Evolutionary conservation across 2,329 filamentous ascomycete species (phyloP).

Genomic region (Fusarium armeniacum): DNA sequence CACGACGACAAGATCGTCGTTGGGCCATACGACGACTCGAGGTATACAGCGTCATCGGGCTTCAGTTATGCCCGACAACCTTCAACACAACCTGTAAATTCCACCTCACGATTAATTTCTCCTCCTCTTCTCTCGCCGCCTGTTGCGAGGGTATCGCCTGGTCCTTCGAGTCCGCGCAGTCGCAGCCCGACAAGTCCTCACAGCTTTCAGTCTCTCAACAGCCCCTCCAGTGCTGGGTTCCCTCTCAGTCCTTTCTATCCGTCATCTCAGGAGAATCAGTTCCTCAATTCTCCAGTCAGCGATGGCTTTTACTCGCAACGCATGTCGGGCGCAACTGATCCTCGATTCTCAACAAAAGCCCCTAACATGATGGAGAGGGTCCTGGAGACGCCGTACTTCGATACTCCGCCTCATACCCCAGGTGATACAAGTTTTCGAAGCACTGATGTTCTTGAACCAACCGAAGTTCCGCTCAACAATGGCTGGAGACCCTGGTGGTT

Average conservation of each 20-base stretch:
- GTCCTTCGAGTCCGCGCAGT: constrained; percentile 36
- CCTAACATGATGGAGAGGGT: constrained; percentile 39
- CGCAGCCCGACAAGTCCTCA: constrained; percentile 28
- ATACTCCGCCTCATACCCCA: constrained; percentile 41
- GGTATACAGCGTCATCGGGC: constrained; percentile 36
- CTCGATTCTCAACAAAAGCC: constrained; percentile 22
- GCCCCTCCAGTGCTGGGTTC: constrained; percentile 40
- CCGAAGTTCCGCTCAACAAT: constrained; percentile 41
- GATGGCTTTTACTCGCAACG: constrained; percentile 43
- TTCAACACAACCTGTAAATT: constrained; percentile 44
- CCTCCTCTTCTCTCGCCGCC: constrained; percentile 47
- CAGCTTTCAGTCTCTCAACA: constrained; percentile 33
- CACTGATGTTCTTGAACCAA: constrained; percentile 33
- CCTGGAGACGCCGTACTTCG: constrained; percentile 47
- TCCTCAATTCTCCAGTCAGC: constrained; percentile 28
- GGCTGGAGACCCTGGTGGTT: constrained; percentile 51
- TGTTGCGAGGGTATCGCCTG: constrained; percentile 32
- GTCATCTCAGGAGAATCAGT: constrained; percentile 39
- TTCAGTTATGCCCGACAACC: constrained; percentile 41
- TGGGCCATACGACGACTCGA: constrained; percentile 37
- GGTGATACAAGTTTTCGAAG: constrained; percentile 26
- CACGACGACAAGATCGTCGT: constrained; percentile 32
- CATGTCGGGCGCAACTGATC: constrained; percentile 26
- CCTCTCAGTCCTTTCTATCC: constrained; percentile 43
- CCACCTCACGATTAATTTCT: constrained; percentile 37